phyloP scores from a whole-genome alignment of 129 eudicot genomes.

The carrot (Daucus carota) region DH1_v3.0 NC_030385.2:25674001-25674500 shows the following conservation, averaged over 20 bases:
- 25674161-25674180: too few relatives aligned
- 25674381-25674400: constrained; percentile 4
- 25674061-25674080: too few relatives aligned
- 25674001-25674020: too few relatives aligned
- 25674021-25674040: too few relatives aligned
- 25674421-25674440: constrained; percentile 8
- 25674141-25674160: too few relatives aligned
- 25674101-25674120: too few relatives aligned
- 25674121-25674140: too few relatives aligned
- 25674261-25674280: neutral
- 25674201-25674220: too few relatives aligned
- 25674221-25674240: too few relatives aligned
- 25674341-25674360: constrained; percentile 13
- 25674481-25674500: neutral
- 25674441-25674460: neutral
- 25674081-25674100: too few relatives aligned
- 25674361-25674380: constrained; percentile 3
- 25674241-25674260: neutral
- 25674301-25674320: neutral
- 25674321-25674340: constrained; percentile 15
- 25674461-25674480: constrained; percentile 8
- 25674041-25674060: too few relatives aligned
- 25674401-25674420: constrained; percentile 12
- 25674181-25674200: too few relatives aligned
- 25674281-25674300: neutral